phyloP scores from a whole-genome alignment of 1,284 basidiomycete genomes.

The Moesziomyces globuligerus region DNA sequence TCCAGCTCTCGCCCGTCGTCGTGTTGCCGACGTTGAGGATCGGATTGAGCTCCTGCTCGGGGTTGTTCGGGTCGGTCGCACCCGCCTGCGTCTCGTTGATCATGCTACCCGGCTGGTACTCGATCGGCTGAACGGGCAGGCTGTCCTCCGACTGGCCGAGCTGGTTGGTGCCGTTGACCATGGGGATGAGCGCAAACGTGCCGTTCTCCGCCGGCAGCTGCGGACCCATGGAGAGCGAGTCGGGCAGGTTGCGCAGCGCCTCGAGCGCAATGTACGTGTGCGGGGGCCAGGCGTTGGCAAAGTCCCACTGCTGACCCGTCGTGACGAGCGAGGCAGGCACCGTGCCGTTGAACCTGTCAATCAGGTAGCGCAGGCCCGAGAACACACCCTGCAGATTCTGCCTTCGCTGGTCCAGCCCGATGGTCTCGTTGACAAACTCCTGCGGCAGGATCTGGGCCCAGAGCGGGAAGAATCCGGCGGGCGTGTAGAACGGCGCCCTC shows the following conservation, averaged over 20 bases:
- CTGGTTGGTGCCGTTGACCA: constrained; percentile 70
- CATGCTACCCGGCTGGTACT: constrained; percentile 43
- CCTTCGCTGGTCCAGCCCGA: constrained; percentile 52
- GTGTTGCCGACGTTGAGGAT: constrained; percentile 80
- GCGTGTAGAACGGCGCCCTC: constrained; percentile 72
- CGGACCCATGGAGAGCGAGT: constrained; percentile 74
- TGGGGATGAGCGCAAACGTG: constrained; percentile 77
- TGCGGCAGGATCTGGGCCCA: constrained; percentile 86
- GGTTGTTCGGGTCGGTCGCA: constrained; percentile 68
- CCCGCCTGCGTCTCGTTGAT: constrained; percentile 72
- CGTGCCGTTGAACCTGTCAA: constrained; percentile 85
- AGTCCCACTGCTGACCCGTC: constrained; percentile 83
- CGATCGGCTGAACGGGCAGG: constrained; percentile 76
- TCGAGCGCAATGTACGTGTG: constrained; percentile 76
- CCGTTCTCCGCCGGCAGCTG: constrained; percentile 71
- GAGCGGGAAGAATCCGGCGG: constrained; percentile 82
- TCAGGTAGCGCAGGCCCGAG: constrained; percentile 77
- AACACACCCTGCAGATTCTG: constrained; percentile 73
- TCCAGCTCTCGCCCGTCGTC: constrained; percentile 75
- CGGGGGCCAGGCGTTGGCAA: constrained; percentile 44
- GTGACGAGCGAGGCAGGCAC: constrained; percentile 79
- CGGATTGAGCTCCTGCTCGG: constrained; percentile 66
- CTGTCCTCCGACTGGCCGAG: constrained; percentile 76
- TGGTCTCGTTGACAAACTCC: constrained; percentile 73
- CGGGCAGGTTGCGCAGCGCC: constrained; percentile 78